Conservation (phyloP, 2,329 filamentous ascomycete species). For the Ceratocystis papillata region DNA sequence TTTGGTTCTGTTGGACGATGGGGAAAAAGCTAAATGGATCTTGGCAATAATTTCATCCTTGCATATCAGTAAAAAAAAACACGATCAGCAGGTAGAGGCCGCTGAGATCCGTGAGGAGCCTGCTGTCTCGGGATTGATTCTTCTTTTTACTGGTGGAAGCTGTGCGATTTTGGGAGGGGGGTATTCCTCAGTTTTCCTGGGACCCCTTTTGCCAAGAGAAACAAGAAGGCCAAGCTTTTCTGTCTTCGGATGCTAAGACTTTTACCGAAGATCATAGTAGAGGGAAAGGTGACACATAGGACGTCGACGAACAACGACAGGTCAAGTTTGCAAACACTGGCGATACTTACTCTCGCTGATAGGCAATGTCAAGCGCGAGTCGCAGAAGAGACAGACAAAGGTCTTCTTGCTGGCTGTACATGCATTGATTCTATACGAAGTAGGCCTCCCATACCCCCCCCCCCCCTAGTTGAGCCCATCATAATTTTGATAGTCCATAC, state of each 20-base stretch:
- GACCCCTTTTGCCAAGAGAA: constrained; percentile 11
- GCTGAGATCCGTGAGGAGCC: constrained; percentile 4
- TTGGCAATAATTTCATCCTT: constrained; percentile 15
- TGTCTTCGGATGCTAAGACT: constrained; percentile 11
- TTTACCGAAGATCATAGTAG: constrained; percentile 12
- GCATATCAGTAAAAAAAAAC: constrained; percentile 11
- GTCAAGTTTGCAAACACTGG: neutral
- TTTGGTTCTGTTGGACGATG: constrained; percentile 2
- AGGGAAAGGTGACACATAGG: neutral
- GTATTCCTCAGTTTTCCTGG: neutral
- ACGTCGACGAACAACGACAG: neutral
- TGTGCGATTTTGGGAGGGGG: neutral
- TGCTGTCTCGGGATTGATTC: constrained; percentile 2
- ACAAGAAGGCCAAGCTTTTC: constrained; percentile 16
- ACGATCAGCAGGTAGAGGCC: neutral
- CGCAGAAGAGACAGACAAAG: neutral
- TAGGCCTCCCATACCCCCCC: no score
- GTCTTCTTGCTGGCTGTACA: no score
- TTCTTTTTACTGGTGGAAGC: neutral
- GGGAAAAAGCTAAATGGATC: constrained; percentile 15
- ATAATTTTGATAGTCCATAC: no score
- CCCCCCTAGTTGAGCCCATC: no score
- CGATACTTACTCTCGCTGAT: neutral
- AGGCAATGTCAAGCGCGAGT: no score
- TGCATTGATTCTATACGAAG: no score